These are phyloP conservation scores for Rhodotorula kratochvilovae DNA, from an alignment of 768 basidiomycete species.

Conservation along the genomic window DNA sequence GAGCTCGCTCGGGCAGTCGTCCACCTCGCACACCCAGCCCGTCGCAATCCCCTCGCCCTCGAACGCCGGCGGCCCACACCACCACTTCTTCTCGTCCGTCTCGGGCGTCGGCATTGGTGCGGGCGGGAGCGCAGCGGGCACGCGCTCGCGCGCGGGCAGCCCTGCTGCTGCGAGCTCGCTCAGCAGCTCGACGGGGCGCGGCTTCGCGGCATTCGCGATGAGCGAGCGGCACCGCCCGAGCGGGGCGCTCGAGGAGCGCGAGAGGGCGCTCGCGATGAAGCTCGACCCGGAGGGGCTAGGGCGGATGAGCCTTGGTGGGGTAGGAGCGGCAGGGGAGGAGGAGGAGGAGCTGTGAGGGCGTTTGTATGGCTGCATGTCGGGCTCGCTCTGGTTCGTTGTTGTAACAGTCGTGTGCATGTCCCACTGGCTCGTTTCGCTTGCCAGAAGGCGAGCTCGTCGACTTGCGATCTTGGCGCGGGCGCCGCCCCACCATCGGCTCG, in stretches of 20 bases:
- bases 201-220: not conserved
- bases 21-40: not conserved
- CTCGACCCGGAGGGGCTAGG: slow-evolving; percentile 11
- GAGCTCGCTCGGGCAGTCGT: not conserved
- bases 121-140: not conserved
- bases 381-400: not conserved
- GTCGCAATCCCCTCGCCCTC: slow-evolving; percentile 28
- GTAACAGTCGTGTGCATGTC: not conserved
- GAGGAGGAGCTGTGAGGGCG: slow-evolving; percentile 8
- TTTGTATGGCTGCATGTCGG: not conserved
- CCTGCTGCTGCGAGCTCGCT: slow-evolving; percentile 1
- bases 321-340: not conserved
- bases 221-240: slow-evolving; percentile 8
- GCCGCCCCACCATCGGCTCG: not conserved
- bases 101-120: not conserved
- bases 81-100: slow-evolving; percentile 15
- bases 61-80: not conserved
- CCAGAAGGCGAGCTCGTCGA: no score
- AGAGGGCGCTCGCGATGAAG: not conserved
- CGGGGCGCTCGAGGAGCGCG: not conserved
- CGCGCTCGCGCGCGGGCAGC: not conserved
- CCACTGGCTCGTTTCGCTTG: not conserved
- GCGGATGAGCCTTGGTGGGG: slow-evolving; percentile 14
- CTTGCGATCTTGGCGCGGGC: not conserved
- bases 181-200: slow-evolving; percentile 3